Evolutionary conservation across 2,329 filamentous ascomycete genomes (phyloP), one percentile per base, ranked within the genome.

Genomic region (Emericellopsis atlantica): DNA sequence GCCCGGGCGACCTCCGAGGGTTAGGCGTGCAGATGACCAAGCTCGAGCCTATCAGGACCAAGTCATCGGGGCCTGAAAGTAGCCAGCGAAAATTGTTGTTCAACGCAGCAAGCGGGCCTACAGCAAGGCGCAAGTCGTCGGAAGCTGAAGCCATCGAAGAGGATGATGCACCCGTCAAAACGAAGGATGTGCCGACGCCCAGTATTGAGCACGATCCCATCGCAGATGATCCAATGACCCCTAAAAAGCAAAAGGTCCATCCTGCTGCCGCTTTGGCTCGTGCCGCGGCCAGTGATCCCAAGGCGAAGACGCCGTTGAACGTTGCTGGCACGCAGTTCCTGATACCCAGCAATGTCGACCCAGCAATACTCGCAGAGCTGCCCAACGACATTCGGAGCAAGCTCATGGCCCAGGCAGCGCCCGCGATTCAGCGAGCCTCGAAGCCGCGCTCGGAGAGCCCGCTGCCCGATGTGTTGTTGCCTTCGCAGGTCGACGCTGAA

Each of bases 21-120:
- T 68, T 98, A 9, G 92, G 92, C 0, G 75, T 96, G 1, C 90
- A 95, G 55, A 84, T 96, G 78, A 92, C 88, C 12, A 95, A 88
- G 57, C 70, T 98, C 4, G 88, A 95, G 50, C 78, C 83, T 0
- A 64, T 92, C 51, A 94, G 85, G 52, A 54, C 62, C 14, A 64
- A 68, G 2, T 52, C 60, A 1, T 64, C 71, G n/a, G 72, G 64
- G 1, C 58, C 69, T 2, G 79, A 88, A 40, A 77, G 84, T 45
- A 94, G 87, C 51, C 90, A 96, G 57, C 81, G 74, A 47, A 81
- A 76, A 38, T 67, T 96, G 16, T 76, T 72, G 31, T 95, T 95
- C 63, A 79, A 77, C 41, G 55, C 66, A 7, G 71, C 72, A 37
- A 56, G 60, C 21, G 54, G 60, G 6, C 56, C 62, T 4, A 54